These are phyloP conservation scores for Anaeramoeba ignava DNA, from an alignment of 78 protist species.

Conservation along the genomic window DNA sequence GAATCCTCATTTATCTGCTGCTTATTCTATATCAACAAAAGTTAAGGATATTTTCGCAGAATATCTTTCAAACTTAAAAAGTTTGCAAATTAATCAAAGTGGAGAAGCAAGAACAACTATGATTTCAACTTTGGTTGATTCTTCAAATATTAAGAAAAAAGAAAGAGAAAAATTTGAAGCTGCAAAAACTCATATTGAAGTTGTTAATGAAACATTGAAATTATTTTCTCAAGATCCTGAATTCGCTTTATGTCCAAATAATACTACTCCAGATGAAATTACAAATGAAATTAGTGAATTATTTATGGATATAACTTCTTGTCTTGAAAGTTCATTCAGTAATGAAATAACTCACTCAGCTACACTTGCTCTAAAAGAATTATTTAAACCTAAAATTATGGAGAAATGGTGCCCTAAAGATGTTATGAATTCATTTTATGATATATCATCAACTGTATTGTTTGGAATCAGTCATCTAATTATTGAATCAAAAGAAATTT, in stretches of 20 bases:
- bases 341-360: constrained; percentile 15
- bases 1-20: not conserved
- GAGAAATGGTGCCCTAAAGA: constrained; percentile 27
- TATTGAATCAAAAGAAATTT: not conserved
- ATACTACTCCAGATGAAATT: not conserved
- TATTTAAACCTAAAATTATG: constrained; percentile 35
- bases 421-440: constrained; percentile 41
- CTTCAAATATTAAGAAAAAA: not conserved
- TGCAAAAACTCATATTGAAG: not conserved
- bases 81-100: not conserved
- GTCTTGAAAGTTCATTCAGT: not conserved
- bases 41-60: not conserved
- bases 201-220: not conserved
- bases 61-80: not conserved
- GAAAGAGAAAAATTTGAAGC: not conserved
- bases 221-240: not conserved
- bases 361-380: constrained; percentile 19
- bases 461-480: not conserved
- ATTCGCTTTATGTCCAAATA: not conserved
- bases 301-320: not conserved
- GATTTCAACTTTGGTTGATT: not conserved
- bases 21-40: not conserved
- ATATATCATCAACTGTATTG: constrained; percentile 15
- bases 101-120: not conserved
- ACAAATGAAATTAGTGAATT: not conserved